These are phyloP conservation scores for Phytophthora quininea DNA, from an alignment of 352 stramenopile species.

Conservation along the genomic window DNA sequence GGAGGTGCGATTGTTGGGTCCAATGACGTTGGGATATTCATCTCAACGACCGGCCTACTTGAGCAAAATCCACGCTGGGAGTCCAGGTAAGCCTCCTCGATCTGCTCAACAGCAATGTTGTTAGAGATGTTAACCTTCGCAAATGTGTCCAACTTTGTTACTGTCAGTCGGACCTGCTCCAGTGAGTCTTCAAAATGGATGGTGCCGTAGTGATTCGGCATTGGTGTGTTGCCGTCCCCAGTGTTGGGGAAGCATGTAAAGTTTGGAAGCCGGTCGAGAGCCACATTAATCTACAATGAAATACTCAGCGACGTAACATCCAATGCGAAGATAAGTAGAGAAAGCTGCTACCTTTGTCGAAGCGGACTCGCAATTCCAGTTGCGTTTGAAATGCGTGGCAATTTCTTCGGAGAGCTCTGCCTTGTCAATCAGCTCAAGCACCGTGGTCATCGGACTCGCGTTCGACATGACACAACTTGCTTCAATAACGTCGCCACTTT, in stretches of 20 bases:
- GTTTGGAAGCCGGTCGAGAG: conserved; percentile 81
- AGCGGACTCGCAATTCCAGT: conserved; percentile 81
- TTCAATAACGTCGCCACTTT: conserved; percentile 57
- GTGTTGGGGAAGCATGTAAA: conserved; percentile 83
- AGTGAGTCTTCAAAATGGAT: conserved; percentile 90
- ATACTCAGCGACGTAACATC: too few relatives aligned
- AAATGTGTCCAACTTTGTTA: not conserved
- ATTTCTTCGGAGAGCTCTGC: conserved; percentile 58
- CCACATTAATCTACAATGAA: conserved; percentile 87
- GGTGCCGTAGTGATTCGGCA: conserved; percentile 86
- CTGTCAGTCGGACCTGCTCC: conserved; percentile 44
- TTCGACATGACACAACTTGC: conserved; percentile 81
- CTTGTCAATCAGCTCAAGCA: conserved; percentile 81
- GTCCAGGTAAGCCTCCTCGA: conserved; percentile 90
- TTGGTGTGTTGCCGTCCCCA: conserved; percentile 57
- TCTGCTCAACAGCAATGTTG: conserved; percentile 41
- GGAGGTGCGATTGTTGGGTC: conserved; percentile 78
- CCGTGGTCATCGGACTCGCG: conserved; percentile 78
- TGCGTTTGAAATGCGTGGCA: conserved; percentile 75
- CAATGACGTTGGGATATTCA: conserved; percentile 90
- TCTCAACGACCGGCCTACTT: conserved; percentile 87
- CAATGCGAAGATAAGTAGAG: too few relatives aligned
- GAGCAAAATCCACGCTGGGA: conserved; percentile 73
- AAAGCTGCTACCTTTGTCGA: conserved; percentile 66
- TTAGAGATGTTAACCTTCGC: not conserved